These are phyloP conservation scores for Aegilops tauschii DNA, from an alignment of 176 grass and related monocot species.

Conservation along the genomic window DNA sequence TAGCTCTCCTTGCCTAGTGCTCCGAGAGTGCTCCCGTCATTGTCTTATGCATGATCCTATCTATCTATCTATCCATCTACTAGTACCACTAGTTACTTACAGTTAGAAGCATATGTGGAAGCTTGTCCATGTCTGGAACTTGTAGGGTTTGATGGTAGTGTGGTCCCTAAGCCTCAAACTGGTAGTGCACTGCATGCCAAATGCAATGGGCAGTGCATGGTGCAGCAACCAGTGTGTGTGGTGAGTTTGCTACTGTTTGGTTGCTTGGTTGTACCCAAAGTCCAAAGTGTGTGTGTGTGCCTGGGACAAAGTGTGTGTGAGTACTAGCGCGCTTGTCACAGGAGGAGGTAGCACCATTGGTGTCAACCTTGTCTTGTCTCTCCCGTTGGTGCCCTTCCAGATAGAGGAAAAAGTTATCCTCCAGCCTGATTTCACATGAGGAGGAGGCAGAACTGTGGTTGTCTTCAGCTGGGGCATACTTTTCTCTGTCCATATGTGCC, in stretches of 20 bases:
- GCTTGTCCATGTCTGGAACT: conserved; percentile 26
- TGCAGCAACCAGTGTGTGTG: no score
- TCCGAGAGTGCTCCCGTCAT: conserved; percentile 9
- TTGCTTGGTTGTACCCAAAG: neutral
- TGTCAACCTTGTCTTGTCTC: conserved; percentile 10
- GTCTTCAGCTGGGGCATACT: conserved; percentile 1
- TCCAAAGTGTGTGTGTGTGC: neutral
- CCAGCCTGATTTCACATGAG: neutral
- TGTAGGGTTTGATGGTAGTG: neutral
- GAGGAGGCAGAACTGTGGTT: neutral
- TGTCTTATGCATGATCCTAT: conserved; percentile 15
- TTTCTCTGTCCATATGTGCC: neutral
- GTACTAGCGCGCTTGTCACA: neutral
- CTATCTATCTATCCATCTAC: neutral
- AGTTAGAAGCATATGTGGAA: conserved; percentile 39
- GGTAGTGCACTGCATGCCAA: no score
- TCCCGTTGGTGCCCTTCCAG: conserved; percentile 23
- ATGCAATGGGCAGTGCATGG: no score
- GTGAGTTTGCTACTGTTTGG: neutral
- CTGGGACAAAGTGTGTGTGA: neutral
- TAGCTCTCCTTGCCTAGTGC: neutral
- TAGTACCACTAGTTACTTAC: neutral
- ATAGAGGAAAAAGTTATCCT: conserved; percentile 15
- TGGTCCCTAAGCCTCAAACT: no score
- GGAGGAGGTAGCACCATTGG: conserved; percentile 2